Conservation (phyloP, 2,329 filamentous ascomycete genomes). For the Penicillium paneum region DNA sequence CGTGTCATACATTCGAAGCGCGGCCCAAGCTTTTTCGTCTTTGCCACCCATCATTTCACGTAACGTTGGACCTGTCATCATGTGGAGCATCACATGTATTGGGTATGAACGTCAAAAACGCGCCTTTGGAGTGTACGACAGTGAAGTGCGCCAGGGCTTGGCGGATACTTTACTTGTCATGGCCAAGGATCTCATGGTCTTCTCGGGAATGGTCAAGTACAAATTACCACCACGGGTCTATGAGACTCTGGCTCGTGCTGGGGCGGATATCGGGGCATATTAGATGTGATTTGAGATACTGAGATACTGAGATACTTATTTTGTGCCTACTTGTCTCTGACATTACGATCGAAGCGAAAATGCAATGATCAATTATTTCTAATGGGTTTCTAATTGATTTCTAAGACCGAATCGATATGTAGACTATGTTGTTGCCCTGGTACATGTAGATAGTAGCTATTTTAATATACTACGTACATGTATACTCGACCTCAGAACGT, state of each 20-base stretch:
- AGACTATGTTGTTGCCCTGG: background rate
- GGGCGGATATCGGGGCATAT: constrained; percentile 58
- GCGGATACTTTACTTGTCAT: constrained; percentile 72
- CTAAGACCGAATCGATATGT: background rate
- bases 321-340: background rate
- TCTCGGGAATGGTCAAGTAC: constrained; percentile 88
- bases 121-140: constrained; percentile 67
- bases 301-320: background rate
- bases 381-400: background rate
- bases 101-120: constrained; percentile 72
- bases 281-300: constrained; percentile 18
- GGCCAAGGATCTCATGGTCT: constrained; percentile 87
- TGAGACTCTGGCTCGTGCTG: constrained; percentile 80
- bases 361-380: background rate
- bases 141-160: constrained; percentile 47
- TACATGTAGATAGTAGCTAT: background rate
- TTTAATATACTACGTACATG: background rate
- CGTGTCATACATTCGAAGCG: constrained; percentile 72
- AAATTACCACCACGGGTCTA: constrained; percentile 82
- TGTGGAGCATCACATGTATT: constrained; percentile 91
- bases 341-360: background rate
- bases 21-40: constrained; percentile 75
- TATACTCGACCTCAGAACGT: background rate
- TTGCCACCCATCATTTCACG: constrained; percentile 78
- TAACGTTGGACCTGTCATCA: constrained; percentile 84